These are phyloP conservation scores for Veloboletus limbatus DNA, from an alignment of 1,284 basidiomycete species.

Conservation along the genomic window DNA sequence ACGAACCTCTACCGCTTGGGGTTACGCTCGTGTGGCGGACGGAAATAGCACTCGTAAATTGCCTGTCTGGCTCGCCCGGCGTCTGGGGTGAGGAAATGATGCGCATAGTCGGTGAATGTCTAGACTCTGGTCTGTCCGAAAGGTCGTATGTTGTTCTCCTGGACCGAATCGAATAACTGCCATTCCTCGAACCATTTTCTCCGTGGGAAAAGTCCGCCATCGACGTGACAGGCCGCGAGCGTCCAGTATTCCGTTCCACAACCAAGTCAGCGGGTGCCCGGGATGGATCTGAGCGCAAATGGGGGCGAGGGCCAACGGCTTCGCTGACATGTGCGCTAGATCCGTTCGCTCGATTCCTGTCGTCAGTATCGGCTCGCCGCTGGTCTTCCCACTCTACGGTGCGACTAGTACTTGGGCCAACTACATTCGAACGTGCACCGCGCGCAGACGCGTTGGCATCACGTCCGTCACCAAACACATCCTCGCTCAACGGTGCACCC, in stretches of 20 bases:
- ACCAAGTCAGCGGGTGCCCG: conserved; percentile 17
- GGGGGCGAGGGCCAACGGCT: conserved; percentile 21
- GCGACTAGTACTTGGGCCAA: conserved; percentile 12
- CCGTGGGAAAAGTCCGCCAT: conserved; percentile 30
- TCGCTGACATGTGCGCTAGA: conserved; percentile 16
- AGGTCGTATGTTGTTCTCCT: conserved; percentile 27
- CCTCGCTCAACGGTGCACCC: conserved; percentile 31
- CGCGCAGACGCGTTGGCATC: conserved; percentile 14
- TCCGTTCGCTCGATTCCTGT: conserved; percentile 20
- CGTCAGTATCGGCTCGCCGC: conserved; percentile 13
- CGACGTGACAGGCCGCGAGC: conserved; percentile 34
- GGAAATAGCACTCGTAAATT: conserved; percentile 11
- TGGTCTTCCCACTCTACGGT: conserved; percentile 28
- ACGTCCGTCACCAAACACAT: conserved; percentile 37
- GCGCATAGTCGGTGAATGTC: conserved; percentile 21
- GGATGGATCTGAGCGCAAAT: conserved; percentile 29
- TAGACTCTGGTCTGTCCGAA: conserved; percentile 24
- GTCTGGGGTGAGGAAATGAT: conserved; percentile 15
- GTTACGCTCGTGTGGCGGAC: conserved; percentile 22
- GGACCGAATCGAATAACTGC: conserved; percentile 17
- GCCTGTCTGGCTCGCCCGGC: conserved; percentile 19
- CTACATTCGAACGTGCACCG: conserved; percentile 18
- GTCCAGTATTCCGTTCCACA: conserved; percentile 23
- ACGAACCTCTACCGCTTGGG: conserved; percentile 14
- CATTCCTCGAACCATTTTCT: conserved; percentile 14